Conservation (phyloP, 2,329 filamentous ascomycete genomes). For the Pyricularia sp. region DNA sequence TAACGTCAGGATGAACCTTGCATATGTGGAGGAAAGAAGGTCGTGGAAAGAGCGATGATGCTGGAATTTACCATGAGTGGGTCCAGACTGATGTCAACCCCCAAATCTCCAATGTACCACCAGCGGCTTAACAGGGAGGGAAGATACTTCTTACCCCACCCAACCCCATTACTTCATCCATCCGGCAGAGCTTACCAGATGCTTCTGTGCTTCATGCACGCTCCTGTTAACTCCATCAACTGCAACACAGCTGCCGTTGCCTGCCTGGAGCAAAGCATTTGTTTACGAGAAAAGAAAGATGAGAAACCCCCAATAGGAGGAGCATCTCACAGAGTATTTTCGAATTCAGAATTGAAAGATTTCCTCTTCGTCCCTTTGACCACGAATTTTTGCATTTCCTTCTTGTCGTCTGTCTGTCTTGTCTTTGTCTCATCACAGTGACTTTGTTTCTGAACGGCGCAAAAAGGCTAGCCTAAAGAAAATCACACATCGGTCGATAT, state of each 20-base stretch:
- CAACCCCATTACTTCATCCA: not conserved
- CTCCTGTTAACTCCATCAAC: not conserved
- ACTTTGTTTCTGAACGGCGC: not conserved
- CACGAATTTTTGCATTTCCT: not conserved
- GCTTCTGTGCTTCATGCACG: not conserved
- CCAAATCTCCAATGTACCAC: slow-evolving; percentile 1
- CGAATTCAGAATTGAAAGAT: not conserved
- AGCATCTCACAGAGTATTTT: not conserved
- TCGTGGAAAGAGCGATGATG: not conserved
- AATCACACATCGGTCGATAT: not conserved
- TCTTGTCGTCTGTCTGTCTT: not conserved
- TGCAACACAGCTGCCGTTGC: not conserved
- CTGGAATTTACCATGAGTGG: not conserved
- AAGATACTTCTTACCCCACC: not conserved
- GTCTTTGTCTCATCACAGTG: not conserved
- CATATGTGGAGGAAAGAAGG: not conserved
- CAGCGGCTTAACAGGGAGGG: not conserved
- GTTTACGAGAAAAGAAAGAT: not conserved
- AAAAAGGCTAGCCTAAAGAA: not conserved
- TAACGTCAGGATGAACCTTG: not conserved
- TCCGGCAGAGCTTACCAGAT: not conserved
- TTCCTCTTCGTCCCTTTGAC: not conserved
- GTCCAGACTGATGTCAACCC: not conserved
- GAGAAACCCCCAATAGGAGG: not conserved
- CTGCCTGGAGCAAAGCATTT: not conserved